phyloP scores from a whole-genome alignment of 148 eudicot genomes.

The Polygonum aviculare region DNA sequence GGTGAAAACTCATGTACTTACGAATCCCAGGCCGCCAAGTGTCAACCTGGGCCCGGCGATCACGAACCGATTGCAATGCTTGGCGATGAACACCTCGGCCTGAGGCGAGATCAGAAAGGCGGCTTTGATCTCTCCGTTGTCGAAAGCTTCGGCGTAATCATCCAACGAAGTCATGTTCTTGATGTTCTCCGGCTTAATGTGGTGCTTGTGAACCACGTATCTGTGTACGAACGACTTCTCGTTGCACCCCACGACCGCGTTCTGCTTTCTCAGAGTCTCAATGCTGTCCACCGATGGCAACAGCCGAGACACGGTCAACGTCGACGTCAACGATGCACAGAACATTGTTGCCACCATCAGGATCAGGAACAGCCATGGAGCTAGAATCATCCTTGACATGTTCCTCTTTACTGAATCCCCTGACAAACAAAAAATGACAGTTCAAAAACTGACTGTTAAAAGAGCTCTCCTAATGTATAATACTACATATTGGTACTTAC shows the following conservation, averaged over 20 bases:
- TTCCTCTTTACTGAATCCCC: background rate
- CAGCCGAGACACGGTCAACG: background rate
- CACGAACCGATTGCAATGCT: background rate
- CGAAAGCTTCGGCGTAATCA: constrained; percentile 5
- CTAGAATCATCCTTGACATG: background rate
- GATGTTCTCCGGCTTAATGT: background rate
- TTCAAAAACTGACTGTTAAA: background rate
- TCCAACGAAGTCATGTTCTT: background rate
- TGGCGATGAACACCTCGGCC: background rate
- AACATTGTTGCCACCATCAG: constrained; percentile 6
- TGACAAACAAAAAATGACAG: background rate
- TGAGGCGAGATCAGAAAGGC: constrained; percentile 8
- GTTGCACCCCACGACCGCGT: constrained; percentile 5
- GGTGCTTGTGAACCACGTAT: background rate
- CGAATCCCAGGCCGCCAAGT: constrained; percentile 2
- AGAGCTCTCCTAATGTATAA: no score
- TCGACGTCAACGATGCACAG: constrained; percentile 6
- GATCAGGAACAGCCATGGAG: constrained; percentile 6
- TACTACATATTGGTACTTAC: background rate
- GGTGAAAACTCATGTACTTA: background rate
- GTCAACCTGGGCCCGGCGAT: background rate
- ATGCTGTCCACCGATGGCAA: constrained; percentile 2
- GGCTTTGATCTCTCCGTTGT: constrained; percentile 5
- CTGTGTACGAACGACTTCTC: background rate
- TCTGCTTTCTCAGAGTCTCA: background rate